A percentile compares a stretch with the other conserved stretches of the same genome.
Evolutionary conservation across 768 basidiomycete species (phyloP).

Genomic region (Asterophora parasitica): DNA sequence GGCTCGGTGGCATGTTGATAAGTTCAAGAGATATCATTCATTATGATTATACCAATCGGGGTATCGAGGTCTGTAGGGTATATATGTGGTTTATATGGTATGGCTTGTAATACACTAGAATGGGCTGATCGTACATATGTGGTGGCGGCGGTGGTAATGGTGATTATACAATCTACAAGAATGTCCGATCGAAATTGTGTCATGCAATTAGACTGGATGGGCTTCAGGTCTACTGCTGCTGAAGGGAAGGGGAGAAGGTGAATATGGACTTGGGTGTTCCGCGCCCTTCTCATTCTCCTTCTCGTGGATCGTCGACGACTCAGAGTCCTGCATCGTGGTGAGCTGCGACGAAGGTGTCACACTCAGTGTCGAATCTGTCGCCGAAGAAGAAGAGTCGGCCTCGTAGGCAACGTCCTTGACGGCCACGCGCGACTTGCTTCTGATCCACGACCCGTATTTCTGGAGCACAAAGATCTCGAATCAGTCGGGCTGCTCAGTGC

Average conservation of each 20-base stretch:
- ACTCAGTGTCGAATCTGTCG: neutral
- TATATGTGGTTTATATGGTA: neutral
- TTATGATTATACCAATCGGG: neutral
- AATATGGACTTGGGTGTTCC: too few species aligned
- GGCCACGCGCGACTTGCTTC: constrained; percentile 41
- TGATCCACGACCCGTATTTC: constrained; percentile 48
- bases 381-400: neutral
- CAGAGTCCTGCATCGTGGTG: constrained; percentile 10
- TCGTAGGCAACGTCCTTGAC: constrained; percentile 26
- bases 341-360: constrained; percentile 7
- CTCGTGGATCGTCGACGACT: constrained; percentile 8
- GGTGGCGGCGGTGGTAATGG: too few species aligned
- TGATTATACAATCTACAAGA: too few species aligned
- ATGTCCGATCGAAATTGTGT: too few species aligned
- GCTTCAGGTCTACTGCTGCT: neutral
- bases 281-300: constrained; percentile 2
- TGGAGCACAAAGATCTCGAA: constrained; percentile 16
- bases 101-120: constrained; percentile 1
- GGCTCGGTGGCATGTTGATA: neutral
- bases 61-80: neutral
- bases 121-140: neutral
- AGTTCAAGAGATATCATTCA: neutral
- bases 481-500: constrained; percentile 2
- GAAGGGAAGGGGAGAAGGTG: neutral
- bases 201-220: neutral